phyloP scores from a whole-genome alignment of 2,329 filamentous ascomycete species.

The Penicillium sp. region DNA sequence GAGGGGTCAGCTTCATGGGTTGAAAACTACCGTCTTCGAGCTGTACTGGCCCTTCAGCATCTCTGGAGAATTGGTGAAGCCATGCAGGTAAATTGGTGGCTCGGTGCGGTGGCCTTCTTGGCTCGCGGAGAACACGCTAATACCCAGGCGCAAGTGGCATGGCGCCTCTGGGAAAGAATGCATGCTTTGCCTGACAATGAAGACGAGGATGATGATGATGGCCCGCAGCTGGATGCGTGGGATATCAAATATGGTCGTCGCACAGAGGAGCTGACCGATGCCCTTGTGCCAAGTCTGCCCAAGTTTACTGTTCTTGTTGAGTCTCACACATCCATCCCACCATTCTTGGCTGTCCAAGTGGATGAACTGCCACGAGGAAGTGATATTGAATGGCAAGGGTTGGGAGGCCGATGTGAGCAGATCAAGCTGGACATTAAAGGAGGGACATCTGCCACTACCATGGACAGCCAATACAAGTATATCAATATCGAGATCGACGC shows the following conservation, averaged over 20 bases:
- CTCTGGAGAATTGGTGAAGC: constrained; percentile 77
- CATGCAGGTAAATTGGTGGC: constrained; percentile 72
- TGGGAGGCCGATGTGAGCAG: constrained; percentile 54
- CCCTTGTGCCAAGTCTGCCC: constrained; percentile 24
- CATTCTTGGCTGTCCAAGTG: constrained; percentile 74
- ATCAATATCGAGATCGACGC: constrained; percentile 34
- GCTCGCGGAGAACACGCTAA: constrained; percentile 43
- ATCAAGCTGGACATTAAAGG: constrained; percentile 24
- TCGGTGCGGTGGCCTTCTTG: constrained; percentile 73
- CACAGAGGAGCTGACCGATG: constrained; percentile 42
- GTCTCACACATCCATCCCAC: constrained; percentile 50
- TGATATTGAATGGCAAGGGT: constrained; percentile 79
- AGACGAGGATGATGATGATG: constrained; percentile 50
- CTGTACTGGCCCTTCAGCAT: constrained; percentile 78
- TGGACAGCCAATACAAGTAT: constrained; percentile 28
- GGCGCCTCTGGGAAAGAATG: constrained; percentile 48
- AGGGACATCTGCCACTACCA: constrained; percentile 23
- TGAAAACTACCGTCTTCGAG: constrained; percentile 56
- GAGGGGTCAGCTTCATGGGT: constrained; percentile 17
- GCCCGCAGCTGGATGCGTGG: constrained; percentile 48
- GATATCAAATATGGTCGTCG: constrained; percentile 58
- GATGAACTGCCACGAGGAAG: constrained; percentile 71
- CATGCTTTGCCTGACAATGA: constrained; percentile 27
- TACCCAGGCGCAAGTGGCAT: constrained; percentile 40
- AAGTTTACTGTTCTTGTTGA: constrained; percentile 30